A percentile compares a stretch with the other conserved stretches of the same genome.
phyloP scores from a whole-genome alignment of 306 rosid species.

The Castanea mollissima region DNA sequence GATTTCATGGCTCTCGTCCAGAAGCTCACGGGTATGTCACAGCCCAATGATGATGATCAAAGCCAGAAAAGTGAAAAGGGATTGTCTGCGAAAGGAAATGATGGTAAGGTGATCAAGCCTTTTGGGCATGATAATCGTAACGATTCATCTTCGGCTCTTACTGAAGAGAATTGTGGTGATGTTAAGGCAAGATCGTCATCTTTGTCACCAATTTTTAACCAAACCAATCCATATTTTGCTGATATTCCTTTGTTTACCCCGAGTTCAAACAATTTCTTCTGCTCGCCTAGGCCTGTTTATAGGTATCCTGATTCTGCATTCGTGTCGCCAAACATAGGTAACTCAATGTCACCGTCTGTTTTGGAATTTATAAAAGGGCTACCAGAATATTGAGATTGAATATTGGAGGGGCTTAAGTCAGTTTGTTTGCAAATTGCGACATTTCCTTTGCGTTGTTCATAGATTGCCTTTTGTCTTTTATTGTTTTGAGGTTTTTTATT shows the following conservation, averaged over 20 bases:
- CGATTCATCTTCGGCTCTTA: slow-evolving; percentile 26
- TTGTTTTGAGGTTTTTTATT: not conserved
- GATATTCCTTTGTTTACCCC: slow-evolving; percentile 75
- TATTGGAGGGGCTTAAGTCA: not conserved
- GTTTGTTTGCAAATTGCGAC: not conserved
- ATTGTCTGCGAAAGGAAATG: not conserved
- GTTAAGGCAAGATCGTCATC: not conserved
- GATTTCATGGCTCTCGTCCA: slow-evolving; percentile 91
- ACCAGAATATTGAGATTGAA: slow-evolving; percentile 50
- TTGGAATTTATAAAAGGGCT: slow-evolving; percentile 66
- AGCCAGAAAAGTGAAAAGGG: not conserved
- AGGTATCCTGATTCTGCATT: slow-evolving; percentile 42
- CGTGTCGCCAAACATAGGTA: slow-evolving; percentile 38
- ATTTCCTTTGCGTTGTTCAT: not conserved
- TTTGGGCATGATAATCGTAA: slow-evolving; percentile 11
- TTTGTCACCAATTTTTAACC: not conserved
- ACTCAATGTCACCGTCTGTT: slow-evolving; percentile 59
- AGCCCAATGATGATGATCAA: not conserved
- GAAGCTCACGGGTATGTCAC: slow-evolving; percentile 68
- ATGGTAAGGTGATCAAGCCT: not conserved
- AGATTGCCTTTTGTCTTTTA: not conserved
- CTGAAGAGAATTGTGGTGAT: slow-evolving; percentile 25
- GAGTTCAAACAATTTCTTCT: slow-evolving; percentile 41
- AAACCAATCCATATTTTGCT: slow-evolving; percentile 11
- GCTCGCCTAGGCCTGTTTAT: slow-evolving; percentile 32